These are phyloP conservation scores for Schizosaccharomyces osmophilus DNA, from an alignment of 805 yeast genomes.

Conservation along the genomic window DNA sequence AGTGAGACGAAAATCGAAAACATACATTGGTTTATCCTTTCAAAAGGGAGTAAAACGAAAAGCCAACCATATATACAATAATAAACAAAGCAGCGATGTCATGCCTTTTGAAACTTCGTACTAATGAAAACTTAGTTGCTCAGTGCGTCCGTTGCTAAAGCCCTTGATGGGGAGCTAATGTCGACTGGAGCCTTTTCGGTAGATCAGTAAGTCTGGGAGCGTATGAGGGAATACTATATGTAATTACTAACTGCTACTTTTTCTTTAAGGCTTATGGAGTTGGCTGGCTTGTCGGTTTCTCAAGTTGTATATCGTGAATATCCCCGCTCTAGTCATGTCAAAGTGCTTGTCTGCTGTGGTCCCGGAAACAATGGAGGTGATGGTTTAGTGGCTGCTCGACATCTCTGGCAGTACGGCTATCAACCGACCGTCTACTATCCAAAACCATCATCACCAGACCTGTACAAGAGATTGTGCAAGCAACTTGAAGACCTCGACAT, in stretches of 20 bases:
- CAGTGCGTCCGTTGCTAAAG: constrained; percentile 32
- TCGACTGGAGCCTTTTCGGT: constrained; percentile 55
- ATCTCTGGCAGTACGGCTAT: constrained; percentile 57
- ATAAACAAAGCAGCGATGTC: too few relatives aligned
- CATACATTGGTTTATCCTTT: too few relatives aligned
- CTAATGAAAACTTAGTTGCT: constrained; percentile 6
- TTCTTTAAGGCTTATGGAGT: constrained; percentile 39
- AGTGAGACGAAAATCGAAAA: too few relatives aligned
- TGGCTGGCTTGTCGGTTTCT: constrained; percentile 89
- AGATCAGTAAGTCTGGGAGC: constrained; percentile 25
- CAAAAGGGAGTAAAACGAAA: too few relatives aligned
- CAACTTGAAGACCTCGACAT: constrained; percentile 49
- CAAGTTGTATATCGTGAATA: constrained; percentile 49
- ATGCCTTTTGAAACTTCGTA: too few relatives aligned
- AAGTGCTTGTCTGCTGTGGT: constrained; percentile 55
- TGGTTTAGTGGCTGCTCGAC: constrained; percentile 88
- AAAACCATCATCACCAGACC: constrained; percentile 29
- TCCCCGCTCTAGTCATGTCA: constrained; percentile 24
- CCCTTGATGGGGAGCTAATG: constrained; percentile 70
- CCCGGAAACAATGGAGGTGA: constrained; percentile 95
- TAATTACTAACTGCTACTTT: background rate
- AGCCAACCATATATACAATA: too few relatives aligned
- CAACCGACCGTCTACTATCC: constrained; percentile 63
- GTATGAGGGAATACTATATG: background rate
- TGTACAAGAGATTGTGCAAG: constrained; percentile 23